These are phyloP conservation scores for Trametes punicea DNA, from an alignment of 768 basidiomycete species.

Conservation along the genomic window DNA sequence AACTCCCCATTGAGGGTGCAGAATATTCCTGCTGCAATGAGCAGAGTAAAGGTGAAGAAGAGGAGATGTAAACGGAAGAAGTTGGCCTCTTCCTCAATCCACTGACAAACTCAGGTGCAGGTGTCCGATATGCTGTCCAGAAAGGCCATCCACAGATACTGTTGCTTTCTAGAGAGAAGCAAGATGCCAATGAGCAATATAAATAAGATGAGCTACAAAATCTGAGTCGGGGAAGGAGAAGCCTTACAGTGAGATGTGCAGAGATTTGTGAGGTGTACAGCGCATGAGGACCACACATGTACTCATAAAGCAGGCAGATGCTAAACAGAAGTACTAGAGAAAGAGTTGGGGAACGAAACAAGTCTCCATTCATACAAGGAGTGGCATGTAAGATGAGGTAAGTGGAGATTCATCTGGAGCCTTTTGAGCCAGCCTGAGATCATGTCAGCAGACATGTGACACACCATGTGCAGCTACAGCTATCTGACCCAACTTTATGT, in stretches of 20 bases:
- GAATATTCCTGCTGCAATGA: slow-evolving; percentile 61
- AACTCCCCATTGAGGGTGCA: slow-evolving; percentile 59
- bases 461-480: no score
- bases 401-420: no score
- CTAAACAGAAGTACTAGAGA: neutral
- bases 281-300: neutral
- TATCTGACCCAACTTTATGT: no score
- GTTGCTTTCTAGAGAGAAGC: no score
- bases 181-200: no score
- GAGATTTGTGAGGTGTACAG: neutral
- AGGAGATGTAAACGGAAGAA: slow-evolving; percentile 53
- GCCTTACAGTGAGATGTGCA: no score
- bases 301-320: neutral
- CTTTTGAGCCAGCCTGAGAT: no score
- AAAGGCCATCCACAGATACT: slow-evolving; percentile 6
- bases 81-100: slow-evolving; percentile 34
- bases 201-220: no score
- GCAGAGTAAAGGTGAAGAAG: slow-evolving; percentile 53
- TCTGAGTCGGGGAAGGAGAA: no score
- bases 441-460: no score
- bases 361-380: neutral
- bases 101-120: slow-evolving; percentile 13
- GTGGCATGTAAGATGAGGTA: neutral
- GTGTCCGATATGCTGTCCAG: slow-evolving; percentile 2
- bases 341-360: neutral